A percentile compares a stretch with the other conserved stretches of the same genome.
Evolutionary conservation across 352 stramenopile species (phyloP).

Genomic region (Phytophthora megakarya): DNA sequence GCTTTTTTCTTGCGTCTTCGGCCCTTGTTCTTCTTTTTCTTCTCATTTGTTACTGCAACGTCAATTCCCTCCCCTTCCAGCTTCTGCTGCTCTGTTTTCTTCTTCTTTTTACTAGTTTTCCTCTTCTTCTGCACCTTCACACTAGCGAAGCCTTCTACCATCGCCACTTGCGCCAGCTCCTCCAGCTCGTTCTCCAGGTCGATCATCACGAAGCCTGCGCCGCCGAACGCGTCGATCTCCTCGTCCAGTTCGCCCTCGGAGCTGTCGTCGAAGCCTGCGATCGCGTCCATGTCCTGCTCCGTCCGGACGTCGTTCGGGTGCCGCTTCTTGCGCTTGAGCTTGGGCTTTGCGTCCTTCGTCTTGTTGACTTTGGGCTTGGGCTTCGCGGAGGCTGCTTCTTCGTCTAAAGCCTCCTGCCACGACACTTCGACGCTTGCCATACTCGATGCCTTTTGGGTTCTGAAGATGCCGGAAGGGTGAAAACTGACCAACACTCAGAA

Average conservation of each 20-base stretch:
- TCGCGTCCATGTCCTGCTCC: slow-evolving; percentile 39
- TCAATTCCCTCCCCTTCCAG: slow-evolving; percentile 4
- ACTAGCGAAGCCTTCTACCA: slow-evolving; percentile 30
- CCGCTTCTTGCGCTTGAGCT: slow-evolving; percentile 29
- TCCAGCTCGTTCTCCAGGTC: slow-evolving; percentile 51
- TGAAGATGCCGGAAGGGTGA: background rate
- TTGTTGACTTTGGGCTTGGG: slow-evolving; percentile 21
- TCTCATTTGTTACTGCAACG: slow-evolving; percentile 17
- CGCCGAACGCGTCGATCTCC: slow-evolving; percentile 32
- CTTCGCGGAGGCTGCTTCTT: slow-evolving; percentile 8
- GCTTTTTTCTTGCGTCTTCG: slow-evolving; percentile 11
- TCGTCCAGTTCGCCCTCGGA: slow-evolving; percentile 28
- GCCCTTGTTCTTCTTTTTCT: slow-evolving; percentile 25
- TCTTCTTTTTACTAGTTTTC: slow-evolving; percentile 24
- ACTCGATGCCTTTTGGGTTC: slow-evolving; percentile 12
- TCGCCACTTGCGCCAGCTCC: slow-evolving; percentile 41
- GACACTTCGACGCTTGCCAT: slow-evolving; percentile 40
- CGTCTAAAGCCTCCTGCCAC: slow-evolving; percentile 40
- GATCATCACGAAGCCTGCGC: slow-evolving; percentile 45
- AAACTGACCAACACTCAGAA: slow-evolving; percentile 14
- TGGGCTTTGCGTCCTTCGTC: slow-evolving; percentile 19
- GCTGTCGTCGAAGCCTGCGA: slow-evolving; percentile 38
- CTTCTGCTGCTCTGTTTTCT: slow-evolving; percentile 23
- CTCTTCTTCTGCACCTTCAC: slow-evolving; percentile 17
- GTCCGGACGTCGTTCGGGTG: slow-evolving; percentile 37